Base-by-base conservation (phyloP, 345 rosid genomes). In the Angophora floribunda region DNA sequence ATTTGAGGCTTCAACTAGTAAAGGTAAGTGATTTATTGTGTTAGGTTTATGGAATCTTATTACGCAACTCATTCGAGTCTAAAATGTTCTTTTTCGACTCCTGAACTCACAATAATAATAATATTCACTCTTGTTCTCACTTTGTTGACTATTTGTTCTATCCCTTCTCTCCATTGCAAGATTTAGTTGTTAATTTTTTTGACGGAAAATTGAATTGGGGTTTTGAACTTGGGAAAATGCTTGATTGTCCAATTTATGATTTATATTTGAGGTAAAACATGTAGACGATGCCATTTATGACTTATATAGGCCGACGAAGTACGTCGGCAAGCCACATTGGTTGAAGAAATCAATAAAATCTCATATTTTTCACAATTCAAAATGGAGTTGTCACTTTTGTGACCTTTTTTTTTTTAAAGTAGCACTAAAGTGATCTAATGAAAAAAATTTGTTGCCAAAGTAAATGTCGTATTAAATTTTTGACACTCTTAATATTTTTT, bases 61-160 rank as follows among this genome's bases (percentile, higher is more conserved):
- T 12, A 5, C 5, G 0, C 0, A 7, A 0, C 21, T 22, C 22
- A 55, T 21, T 55, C 19, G 61, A 3, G 26, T 55, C 26, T 1
- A 4, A 55, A 5, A 55, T 8, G 6, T 55, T 22, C 61, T 55
- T 55, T 5, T 55, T 55, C 26, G 8, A 53, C 26, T 53, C 21
- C 0, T 22, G 1, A 22, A 19, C 5, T 26, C 21, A 21, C 2
- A 22, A 55, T 55, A 55, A 21, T 2, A 22, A 22, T 22, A 55
- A 55, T 22, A 55, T 22, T 22, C 28, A 22, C 12, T 0, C 21
- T 55, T 26, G 22, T 55, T 5, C 7, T 22, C 22, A 5, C 61
- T 55, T 2, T 0, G 5, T 55, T 55, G 22, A 5, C 1, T 36
- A 3, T 55, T 22, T 55, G 5, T 55, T 12, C 61, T 55, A 5